These are phyloP conservation scores for Trametopsis cervina DNA, from an alignment of 768 basidiomycete genomes.

Conservation along the genomic window DNA sequence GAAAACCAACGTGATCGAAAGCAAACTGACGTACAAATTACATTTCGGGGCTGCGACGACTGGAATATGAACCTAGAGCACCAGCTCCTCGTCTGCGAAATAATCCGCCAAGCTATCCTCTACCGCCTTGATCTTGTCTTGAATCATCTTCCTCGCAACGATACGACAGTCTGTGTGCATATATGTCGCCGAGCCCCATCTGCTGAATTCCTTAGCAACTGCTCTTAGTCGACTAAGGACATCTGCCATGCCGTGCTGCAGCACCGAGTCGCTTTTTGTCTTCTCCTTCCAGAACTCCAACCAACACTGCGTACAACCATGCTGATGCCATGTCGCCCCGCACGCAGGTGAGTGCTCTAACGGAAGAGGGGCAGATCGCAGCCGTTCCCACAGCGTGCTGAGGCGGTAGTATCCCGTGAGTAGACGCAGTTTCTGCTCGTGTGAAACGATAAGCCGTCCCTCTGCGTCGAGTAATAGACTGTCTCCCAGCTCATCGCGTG, in stretches of 20 bases:
- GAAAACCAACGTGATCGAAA: too few relatives aligned
- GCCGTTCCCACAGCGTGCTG: slow-evolving; percentile 55
- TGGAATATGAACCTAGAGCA: too few relatives aligned
- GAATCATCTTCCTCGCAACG: slow-evolving; percentile 48
- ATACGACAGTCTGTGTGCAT: slow-evolving; percentile 73
- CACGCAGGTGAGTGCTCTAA: slow-evolving; percentile 63
- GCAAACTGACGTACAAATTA: too few relatives aligned
- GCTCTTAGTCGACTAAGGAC: slow-evolving; percentile 58
- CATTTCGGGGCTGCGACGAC: too few relatives aligned
- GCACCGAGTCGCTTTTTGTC: slow-evolving; percentile 51
- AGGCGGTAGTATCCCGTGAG: slow-evolving; percentile 67
- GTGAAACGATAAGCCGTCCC: slow-evolving; percentile 46
- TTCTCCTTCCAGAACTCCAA: slow-evolving; percentile 78
- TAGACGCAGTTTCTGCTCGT: slow-evolving; percentile 55
- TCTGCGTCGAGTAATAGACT: slow-evolving; percentile 28
- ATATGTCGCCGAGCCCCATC: slow-evolving; percentile 66
- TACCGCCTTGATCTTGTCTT: slow-evolving; percentile 46
- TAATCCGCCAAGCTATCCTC: slow-evolving; percentile 58
- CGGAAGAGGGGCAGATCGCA: slow-evolving; percentile 48
- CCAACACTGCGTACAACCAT: slow-evolving; percentile 68
- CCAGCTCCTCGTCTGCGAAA: slow-evolving; percentile 41
- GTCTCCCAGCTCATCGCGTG: slow-evolving; percentile 1
- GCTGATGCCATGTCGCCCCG: slow-evolving; percentile 65
- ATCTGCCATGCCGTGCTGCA: slow-evolving; percentile 55
- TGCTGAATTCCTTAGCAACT: slow-evolving; percentile 61